These are phyloP conservation scores for Fusarium sp. DNA, from an alignment of 2,329 filamentous ascomycete species.

Conservation along the genomic window DNA sequence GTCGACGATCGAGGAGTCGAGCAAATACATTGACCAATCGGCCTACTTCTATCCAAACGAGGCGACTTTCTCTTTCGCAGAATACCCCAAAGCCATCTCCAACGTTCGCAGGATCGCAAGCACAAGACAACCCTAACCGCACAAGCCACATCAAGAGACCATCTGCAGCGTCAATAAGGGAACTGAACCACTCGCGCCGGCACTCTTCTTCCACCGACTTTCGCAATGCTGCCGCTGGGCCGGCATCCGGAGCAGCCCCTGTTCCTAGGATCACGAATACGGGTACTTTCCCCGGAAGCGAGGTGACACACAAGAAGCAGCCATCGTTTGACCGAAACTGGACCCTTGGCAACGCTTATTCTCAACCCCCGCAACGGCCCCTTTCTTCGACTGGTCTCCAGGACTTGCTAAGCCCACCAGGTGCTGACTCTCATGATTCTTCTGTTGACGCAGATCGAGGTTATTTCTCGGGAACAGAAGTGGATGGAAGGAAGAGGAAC, in stretches of 20 bases:
- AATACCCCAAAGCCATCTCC: constrained; percentile 59
- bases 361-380: constrained; percentile 54
- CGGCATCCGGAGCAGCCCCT: constrained; percentile 38
- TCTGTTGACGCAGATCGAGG: constrained; percentile 79
- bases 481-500: constrained; percentile 78
- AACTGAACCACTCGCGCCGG: constrained; percentile 83
- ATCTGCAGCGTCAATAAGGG: constrained; percentile 83
- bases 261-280: constrained; percentile 54
- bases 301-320: constrained; percentile 67
- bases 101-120: constrained; percentile 52
- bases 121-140: constrained; percentile 58
- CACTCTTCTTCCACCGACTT: constrained; percentile 85
- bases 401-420: constrained; percentile 53
- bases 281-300: constrained; percentile 54
- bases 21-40: constrained; percentile 66
- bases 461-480: constrained; percentile 91
- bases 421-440: constrained; percentile 56
- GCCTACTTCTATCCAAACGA: constrained; percentile 57
- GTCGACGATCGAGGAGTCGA: constrained; percentile 61
- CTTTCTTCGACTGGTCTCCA: constrained; percentile 63
- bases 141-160: constrained; percentile 66
- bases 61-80: constrained; percentile 59
- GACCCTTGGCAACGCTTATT: constrained; percentile 66
- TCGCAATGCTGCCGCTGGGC: constrained; percentile 51
- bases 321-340: constrained; percentile 76